phyloP scores from a whole-genome alignment of 2,329 filamentous ascomycete genomes.

The Xylaria arbuscula region DNA sequence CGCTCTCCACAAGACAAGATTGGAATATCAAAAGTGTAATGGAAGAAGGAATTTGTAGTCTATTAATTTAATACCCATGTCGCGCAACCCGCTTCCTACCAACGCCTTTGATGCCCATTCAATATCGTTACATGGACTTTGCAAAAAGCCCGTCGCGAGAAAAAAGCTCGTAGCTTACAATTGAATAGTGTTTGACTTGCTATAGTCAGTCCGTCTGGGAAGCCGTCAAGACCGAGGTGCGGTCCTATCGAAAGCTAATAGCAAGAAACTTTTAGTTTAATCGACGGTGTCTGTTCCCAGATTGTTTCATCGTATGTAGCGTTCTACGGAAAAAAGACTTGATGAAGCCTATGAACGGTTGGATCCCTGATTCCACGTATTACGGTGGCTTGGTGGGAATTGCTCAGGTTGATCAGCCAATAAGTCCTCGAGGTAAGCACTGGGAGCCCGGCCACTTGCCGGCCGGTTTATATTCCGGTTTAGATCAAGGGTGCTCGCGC shows the following conservation, averaged over 20 bases:
- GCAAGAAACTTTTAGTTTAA: not conserved
- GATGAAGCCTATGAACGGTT: conserved; percentile 29
- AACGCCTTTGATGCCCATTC: conserved; percentile 35
- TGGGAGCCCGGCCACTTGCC: conserved; percentile 79
- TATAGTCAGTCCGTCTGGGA: not conserved
- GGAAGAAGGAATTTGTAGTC: conserved; percentile 20
- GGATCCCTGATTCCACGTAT: conserved; percentile 44
- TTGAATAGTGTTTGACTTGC: conserved; percentile 2
- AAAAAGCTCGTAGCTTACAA: conserved; percentile 1
- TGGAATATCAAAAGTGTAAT: too few species aligned
- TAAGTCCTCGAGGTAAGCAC: conserved; percentile 89
- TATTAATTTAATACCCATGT: conserved; percentile 33
- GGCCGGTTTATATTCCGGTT: conserved; percentile 72
- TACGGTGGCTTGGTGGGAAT: conserved; percentile 53
- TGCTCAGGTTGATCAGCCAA: conserved; percentile 77
- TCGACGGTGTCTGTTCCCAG: conserved; percentile 8
- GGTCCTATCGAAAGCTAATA: not conserved
- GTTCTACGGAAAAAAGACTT: not conserved
- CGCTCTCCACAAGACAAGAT: too few species aligned
- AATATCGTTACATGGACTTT: conserved; percentile 36
- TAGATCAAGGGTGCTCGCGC: conserved; percentile 74
- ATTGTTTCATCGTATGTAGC: not conserved
- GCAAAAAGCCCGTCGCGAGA: conserved; percentile 19
- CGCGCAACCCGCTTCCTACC: conserved; percentile 21
- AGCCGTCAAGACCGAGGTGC: not conserved